A percentile compares a stretch with the other conserved stretches of the same genome.
Conservation (phyloP, 305 asterid species). For the Fraxinus floribunda region DNA sequence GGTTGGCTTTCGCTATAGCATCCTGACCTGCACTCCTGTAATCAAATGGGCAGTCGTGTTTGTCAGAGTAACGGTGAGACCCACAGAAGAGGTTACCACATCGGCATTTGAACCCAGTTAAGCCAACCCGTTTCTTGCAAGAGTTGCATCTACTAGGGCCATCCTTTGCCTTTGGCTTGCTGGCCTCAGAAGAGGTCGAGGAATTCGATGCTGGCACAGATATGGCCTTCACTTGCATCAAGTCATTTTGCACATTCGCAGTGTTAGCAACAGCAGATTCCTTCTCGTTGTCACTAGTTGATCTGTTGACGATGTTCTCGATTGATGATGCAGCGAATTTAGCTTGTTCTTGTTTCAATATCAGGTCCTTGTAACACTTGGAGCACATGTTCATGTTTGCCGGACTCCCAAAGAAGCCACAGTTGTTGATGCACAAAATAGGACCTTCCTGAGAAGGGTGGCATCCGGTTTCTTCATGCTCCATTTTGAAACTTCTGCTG, state of each 20-base stretch:
- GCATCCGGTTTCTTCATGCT: constrained; percentile 49
- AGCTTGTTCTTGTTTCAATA: constrained; percentile 43
- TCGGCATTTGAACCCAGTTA: constrained; percentile 43
- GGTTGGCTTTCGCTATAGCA: constrained; percentile 47
- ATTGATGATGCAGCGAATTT: constrained; percentile 42
- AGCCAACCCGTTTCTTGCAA: constrained; percentile 45
- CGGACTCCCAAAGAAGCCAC: constrained; percentile 51
- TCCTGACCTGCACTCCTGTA: constrained; percentile 36
- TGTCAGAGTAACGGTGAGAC: constrained; percentile 42
- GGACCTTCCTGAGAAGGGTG: constrained; percentile 46
- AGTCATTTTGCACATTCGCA: constrained; percentile 14
- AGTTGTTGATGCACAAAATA: constrained; percentile 39
- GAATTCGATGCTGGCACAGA: constrained; percentile 22
- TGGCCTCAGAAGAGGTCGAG: constrained; percentile 30
- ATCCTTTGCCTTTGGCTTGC: constrained; percentile 21
- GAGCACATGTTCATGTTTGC: constrained; percentile 54
- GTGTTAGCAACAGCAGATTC: constrained; percentile 19
- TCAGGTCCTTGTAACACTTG: constrained; percentile 42
- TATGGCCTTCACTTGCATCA: constrained; percentile 15
- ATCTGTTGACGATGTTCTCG: constrained; percentile 36
- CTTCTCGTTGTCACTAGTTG: constrained; percentile 27
- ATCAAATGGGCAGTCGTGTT: constrained; percentile 45
- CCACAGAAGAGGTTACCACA: constrained; percentile 41
- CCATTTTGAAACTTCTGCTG: constrained; percentile 32
- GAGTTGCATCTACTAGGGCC: constrained; percentile 37